Evolutionary conservation across 176 grass and related monocot species (phyloP).

Genomic region (Avena atlantica): DNA sequence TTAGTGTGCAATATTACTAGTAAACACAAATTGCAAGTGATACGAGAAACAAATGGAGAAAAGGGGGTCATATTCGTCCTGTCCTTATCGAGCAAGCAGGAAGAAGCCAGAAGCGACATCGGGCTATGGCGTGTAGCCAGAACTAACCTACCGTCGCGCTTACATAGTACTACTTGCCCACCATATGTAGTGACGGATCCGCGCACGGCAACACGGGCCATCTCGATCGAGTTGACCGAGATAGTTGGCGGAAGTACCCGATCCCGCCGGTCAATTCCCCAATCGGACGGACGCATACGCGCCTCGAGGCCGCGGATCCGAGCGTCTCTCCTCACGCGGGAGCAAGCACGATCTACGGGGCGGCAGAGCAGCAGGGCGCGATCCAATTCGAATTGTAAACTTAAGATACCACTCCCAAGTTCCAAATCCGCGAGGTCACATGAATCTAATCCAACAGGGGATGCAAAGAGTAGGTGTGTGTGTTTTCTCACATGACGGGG

Average conservation of each 20-base stretch:
- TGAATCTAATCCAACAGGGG: background rate
- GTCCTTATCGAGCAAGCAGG: background rate
- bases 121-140: background rate
- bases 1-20: background rate
- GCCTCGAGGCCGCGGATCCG: constrained; percentile 23
- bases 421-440: background rate
- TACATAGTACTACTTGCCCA: background rate
- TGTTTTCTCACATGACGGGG: constrained; percentile 47
- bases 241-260: background rate
- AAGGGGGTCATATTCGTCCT: background rate
- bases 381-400: background rate
- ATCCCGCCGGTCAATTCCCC: constrained; percentile 17
- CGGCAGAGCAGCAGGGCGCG: background rate
- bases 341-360: constrained; percentile 18
- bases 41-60: background rate
- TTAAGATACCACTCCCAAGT: background rate
- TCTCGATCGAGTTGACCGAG: background rate
- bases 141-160: constrained; percentile 5
- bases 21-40: background rate
- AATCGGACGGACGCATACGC: constrained; percentile 24
- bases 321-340: background rate
- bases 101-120: background rate
- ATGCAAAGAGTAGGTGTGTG: fast-evolving
- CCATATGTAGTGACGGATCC: constrained; percentile 40
- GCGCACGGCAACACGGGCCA: constrained; percentile 19